Conservation (phyloP, 2,329 filamentous ascomycete species). For the Cladorrhinum sp. region DNA sequence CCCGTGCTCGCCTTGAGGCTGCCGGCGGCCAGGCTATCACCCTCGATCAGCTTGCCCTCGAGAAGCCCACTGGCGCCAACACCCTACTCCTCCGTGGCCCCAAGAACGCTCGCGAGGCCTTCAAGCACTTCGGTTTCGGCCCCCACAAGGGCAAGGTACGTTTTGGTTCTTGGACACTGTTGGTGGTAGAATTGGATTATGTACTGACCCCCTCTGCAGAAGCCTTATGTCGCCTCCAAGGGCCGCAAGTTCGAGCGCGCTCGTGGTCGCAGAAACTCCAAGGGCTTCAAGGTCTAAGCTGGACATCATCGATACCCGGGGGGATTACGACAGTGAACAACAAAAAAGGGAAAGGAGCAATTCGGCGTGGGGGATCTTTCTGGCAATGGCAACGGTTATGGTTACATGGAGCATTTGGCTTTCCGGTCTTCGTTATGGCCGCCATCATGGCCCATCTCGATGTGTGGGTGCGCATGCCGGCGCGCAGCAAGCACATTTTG, state of each 20-base stretch:
- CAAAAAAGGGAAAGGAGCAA: constrained; percentile 14
- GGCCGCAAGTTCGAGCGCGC: constrained; percentile 99
- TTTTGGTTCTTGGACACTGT: constrained; percentile 14
- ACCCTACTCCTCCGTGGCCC: constrained; percentile 94
- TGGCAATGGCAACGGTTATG: constrained; percentile 24
- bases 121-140: constrained; percentile 99
- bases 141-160: constrained; percentile 95
- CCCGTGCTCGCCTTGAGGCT: constrained; percentile 87
- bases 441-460: constrained; percentile 2
- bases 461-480: constrained; percentile 34
- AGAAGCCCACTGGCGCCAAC: constrained; percentile 93
- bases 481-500: constrained; percentile 25
- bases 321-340: constrained; percentile 12
- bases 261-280: constrained; percentile 96
- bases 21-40: constrained; percentile 95
- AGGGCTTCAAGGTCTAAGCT: constrained; percentile 99
- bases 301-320: constrained; percentile 20
- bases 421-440: constrained; percentile 20
- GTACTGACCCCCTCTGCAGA: constrained; percentile 55
- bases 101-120: constrained; percentile 95
- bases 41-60: constrained; percentile 93
- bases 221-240: constrained; percentile 97
- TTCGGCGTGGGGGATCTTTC: constrained; percentile 20
- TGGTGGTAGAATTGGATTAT: not conserved
- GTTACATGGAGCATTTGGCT: constrained; percentile 20